phyloP scores from a whole-genome alignment of 164 flowering plant species.

The Chimonanthus praecox region DNA sequence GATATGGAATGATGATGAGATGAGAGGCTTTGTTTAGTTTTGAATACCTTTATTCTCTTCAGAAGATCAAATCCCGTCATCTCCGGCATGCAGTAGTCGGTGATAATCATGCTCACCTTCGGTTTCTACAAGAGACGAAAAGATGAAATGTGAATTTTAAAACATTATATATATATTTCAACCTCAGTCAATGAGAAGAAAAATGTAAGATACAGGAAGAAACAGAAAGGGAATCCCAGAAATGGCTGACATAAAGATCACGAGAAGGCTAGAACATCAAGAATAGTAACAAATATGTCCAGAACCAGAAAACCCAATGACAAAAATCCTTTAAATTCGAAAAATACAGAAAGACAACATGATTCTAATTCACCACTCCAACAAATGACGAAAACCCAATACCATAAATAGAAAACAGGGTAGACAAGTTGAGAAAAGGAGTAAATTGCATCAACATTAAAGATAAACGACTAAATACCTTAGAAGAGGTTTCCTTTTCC shows the following conservation, averaged over 20 bases:
- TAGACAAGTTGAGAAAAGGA: background rate
- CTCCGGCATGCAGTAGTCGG: slow-evolving; percentile 51
- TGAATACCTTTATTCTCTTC: slow-evolving; percentile 38
- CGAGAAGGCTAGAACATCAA: background rate
- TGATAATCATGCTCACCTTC: slow-evolving; percentile 42
- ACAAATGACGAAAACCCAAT: background rate
- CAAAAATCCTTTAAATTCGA: no score
- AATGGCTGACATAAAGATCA: background rate
- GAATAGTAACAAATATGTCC: background rate
- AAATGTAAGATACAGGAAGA: background rate
- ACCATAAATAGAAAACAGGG: no score
- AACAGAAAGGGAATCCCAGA: background rate
- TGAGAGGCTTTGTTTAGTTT: background rate
- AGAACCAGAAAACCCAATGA: background rate
- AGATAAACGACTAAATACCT: slow-evolving; percentile 6
- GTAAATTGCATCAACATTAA: background rate
- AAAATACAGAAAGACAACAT: no score
- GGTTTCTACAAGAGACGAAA: slow-evolving; percentile 14
- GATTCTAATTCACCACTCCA: background rate
- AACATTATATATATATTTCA: no score
- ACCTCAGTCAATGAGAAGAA: background rate
- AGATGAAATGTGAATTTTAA: no score
- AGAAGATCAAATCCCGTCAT: slow-evolving; percentile 51
- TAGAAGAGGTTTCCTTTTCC: slow-evolving; percentile 9
- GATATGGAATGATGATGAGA: background rate